Percentiles rank a stretch among this genome's conserved stretches.
phyloP scores from a whole-genome alignment of 1,284 basidiomycete genomes.

The Ustilago sp. region DNA sequence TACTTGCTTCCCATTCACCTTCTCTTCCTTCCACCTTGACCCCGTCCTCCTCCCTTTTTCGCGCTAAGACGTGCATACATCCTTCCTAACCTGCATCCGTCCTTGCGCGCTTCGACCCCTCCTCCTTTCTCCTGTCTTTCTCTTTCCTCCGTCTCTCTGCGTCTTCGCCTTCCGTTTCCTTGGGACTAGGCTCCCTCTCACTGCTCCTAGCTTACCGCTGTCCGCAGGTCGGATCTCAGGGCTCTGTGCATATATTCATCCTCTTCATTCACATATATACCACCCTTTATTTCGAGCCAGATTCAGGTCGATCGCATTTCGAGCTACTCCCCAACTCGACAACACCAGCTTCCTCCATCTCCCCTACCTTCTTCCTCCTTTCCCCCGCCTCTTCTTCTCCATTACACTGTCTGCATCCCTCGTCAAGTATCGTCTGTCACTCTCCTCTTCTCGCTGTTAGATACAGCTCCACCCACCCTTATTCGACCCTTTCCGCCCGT shows the following conservation, averaged over 20 bases:
- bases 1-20: neutral
- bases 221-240: constrained; percentile 12
- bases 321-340: neutral
- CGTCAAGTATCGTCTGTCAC: neutral
- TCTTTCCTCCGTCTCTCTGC: neutral
- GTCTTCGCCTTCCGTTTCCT: neutral
- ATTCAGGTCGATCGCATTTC: neutral
- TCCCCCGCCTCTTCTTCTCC: neutral
- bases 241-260: constrained; percentile 1
- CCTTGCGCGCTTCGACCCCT: neutral
- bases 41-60: constrained; percentile 1
- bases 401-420: neutral
- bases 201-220: neutral
- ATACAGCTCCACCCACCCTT: neutral
- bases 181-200: neutral
- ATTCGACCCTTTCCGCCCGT: neutral
- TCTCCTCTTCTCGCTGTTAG: neutral
- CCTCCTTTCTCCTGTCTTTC: neutral
- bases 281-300: neutral
- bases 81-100: constrained; percentile 9
- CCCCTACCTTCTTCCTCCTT: neutral
- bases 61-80: neutral
- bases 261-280: constrained; percentile 14
- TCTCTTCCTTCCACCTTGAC: constrained; percentile 1
- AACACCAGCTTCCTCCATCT: neutral